Base-by-base conservation (phyloP, 768 basidiomycete species). In the Psilocybe sp. region DNA sequence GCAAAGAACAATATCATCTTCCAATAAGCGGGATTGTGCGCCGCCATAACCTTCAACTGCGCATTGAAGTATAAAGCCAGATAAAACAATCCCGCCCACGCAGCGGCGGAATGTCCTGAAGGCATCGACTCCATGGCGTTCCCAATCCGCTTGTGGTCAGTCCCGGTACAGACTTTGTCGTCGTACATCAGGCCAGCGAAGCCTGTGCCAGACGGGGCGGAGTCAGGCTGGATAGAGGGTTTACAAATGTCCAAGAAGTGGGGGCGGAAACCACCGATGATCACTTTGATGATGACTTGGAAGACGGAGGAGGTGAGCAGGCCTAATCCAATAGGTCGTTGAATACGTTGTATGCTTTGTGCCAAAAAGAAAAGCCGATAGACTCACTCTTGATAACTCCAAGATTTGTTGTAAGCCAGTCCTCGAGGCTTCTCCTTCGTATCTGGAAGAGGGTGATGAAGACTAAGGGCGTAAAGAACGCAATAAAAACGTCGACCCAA, bases 21-120 rank as follows among this genome's bases (percentile, higher is more conserved):
- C 82, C 81, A 84, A 61, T 81, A 82, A 34, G 79, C 78, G 1
- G 79, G 76, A 50, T 80, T 79, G 61, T 80, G 75, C n/a, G 80
- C 79, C 23, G 75, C 67, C 64, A 79, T 79, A 49, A 80, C 72
- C 60, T 83, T 84, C 51, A 85, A 70, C 56, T 81, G 78, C 4
- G 77, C 77, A 52, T 82, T 78, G 61, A 81, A 68, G 54, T 73
- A 75, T 8, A 74, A 59, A 2, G 71, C 56, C 14, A 80, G 67
- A 58, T 67, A 78, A 16, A 80, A 64, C 14, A 80, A 64, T 1
- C 78, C 79, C 1, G 79, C 81, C 68, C 78, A 82, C 1, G 75
- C 78, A 8, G 80, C 79, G 1, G 80, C 82, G 8, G 77, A 74
- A 53, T 83, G 81, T 3, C 80, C 80, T 2, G 77, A 80, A 5